Conservation (phyloP, 225 moss, liverwort and hornwort species). For the Pleurozium schreberi region DNA sequence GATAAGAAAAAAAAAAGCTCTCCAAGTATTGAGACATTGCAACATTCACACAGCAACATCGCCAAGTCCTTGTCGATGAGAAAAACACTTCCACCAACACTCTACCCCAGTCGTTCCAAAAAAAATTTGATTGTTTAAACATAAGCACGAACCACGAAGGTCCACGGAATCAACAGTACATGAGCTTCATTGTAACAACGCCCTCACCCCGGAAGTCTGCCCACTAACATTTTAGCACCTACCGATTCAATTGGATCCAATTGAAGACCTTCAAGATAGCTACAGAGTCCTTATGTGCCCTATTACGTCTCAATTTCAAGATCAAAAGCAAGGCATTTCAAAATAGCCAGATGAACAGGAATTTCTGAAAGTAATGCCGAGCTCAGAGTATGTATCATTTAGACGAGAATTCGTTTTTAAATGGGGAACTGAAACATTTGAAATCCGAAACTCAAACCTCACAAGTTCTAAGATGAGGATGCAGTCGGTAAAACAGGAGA, state of each 20-base stretch:
- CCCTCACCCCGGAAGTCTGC: background rate
- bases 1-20: background rate
- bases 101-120: slow-evolving; percentile 1
- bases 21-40: background rate
- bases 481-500: background rate
- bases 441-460: background rate
- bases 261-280: background rate
- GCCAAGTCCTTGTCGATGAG: background rate
- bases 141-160: background rate
- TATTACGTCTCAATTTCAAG: background rate
- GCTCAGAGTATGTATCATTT: background rate
- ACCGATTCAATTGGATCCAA: background rate
- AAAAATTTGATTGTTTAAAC: background rate
- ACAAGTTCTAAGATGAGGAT: background rate
- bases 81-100: background rate
- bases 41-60: background rate
- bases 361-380: background rate
- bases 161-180: background rate
- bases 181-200: background rate
- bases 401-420: background rate
- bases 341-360: background rate
- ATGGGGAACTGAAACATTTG: background rate
- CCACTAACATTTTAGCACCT: background rate
- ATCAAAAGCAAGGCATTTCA: background rate
- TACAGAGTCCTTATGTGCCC: background rate